Base-by-base conservation (phyloP, 1,284 basidiomycete species). In the Papiliotrema nemorosa region DNA sequence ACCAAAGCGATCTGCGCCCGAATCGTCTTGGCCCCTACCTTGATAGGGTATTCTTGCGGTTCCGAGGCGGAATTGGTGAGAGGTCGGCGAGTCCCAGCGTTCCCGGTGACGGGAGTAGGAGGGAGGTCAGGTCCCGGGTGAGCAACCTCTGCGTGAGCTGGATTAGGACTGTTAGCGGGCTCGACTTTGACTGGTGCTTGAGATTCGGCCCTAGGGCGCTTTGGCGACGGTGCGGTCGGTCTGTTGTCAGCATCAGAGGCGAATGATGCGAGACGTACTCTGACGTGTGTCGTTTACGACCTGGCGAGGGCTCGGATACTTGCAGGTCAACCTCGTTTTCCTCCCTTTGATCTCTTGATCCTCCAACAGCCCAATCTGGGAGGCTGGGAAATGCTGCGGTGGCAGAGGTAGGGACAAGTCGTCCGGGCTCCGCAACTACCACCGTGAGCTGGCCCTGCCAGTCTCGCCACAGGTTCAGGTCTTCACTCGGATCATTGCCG, bases 391-490 rank as follows among this genome's bases (percentile, higher is more conserved):
- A 71, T 22, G 62, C 52, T 3, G 44, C 53, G 10, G 63, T 58
- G 9, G 72, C 59, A 16, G 53, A 47, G 7, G 48, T 31, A 1
- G 73, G 73, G 2, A 75, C 60, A 18, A 73, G 58, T 20, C 64
- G 57, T 34, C 63, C 60, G 3, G 62, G 56, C 33, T 72, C 71
- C 24, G 68, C 60, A 36, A 38, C 49, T 7, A 71, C 66, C 10
- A 73, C 65, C 3, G 60, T 64, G 37, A 75, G 50, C 7, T 56
- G 52, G 2, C 69, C 69, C 3, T 47, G 47, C 60, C 64, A 73
- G 6, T 60, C 49, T 35, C 59, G 55, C 73, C 73, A 75, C 37
- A 67, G 52, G 12, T 54, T 61, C 3, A 71, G 59, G 44, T 73
- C 67, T 3, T 39, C 62, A 3, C 50, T 48, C 37, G 72, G 60